These are phyloP conservation scores for Chlorella sp. DNA, from an alignment of 139 green algal species.

Conservation along the genomic window DNA sequence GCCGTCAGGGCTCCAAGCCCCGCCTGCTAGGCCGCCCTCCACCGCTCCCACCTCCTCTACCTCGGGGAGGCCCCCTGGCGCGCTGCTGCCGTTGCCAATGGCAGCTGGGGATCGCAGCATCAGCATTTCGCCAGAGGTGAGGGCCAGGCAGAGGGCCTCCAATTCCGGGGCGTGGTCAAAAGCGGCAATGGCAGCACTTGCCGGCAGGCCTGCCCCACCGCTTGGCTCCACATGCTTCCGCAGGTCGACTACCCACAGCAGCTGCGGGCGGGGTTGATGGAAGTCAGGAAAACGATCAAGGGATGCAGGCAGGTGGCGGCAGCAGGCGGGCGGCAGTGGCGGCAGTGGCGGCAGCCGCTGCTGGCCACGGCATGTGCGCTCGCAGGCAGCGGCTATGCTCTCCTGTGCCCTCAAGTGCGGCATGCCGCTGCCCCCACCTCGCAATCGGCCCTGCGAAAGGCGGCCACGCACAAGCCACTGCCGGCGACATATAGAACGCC, in stretches of 20 bases:
- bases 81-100: background rate
- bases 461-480: slow-evolving; percentile 8
- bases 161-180: slow-evolving; percentile 60
- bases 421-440: background rate
- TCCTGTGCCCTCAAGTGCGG: background rate
- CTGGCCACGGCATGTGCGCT: no score
- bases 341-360: background rate
- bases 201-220: background rate
- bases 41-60: slow-evolving; percentile 70
- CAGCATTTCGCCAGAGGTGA: slow-evolving; percentile 64
- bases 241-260: slow-evolving; percentile 31
- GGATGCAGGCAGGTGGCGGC: no score
- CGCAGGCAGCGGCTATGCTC: no score
- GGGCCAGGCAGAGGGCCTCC: slow-evolving; percentile 62
- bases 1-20: slow-evolving; percentile 85
- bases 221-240: background rate
- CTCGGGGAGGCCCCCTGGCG: background rate
- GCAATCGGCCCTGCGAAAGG: background rate
- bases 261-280: background rate
- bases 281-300: background rate
- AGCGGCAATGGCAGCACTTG: background rate
- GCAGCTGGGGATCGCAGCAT: slow-evolving; percentile 48
- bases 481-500: slow-evolving; percentile 5
- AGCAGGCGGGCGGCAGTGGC: no score
- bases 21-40: slow-evolving; percentile 67